Evolutionary conservation across 768 basidiomycete species (phyloP).

Genomic region (Heimioporus sp.): DNA sequence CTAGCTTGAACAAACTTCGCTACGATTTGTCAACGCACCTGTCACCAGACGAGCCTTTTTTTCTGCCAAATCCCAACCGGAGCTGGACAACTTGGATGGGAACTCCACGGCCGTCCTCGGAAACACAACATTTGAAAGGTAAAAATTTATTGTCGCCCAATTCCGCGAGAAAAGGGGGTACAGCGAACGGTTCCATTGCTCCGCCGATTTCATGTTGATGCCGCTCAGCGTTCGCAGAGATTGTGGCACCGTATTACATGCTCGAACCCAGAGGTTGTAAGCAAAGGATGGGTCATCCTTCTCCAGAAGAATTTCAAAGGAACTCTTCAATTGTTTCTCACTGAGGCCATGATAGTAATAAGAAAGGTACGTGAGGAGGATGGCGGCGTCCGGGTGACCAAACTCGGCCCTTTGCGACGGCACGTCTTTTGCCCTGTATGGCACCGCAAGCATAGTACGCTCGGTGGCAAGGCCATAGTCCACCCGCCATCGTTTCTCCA

Average conservation of each 20-base stretch:
- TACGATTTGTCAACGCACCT: too few species aligned
- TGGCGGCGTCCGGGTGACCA: conserved; percentile 49
- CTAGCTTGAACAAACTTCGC: too few species aligned
- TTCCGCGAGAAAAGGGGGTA: conserved; percentile 37
- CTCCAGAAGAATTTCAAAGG: conserved; percentile 38
- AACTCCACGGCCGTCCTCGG: conserved; percentile 51
- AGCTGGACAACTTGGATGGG: conserved; percentile 27
- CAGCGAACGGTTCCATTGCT: conserved; percentile 29
- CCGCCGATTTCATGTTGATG: conserved; percentile 41
- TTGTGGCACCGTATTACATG: conserved; percentile 23
- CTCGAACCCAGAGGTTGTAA: conserved; percentile 41
- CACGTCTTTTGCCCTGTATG: conserved; percentile 51
- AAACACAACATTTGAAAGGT: conserved; percentile 44
- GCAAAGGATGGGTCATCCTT: conserved; percentile 40
- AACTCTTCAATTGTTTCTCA: conserved; percentile 34
- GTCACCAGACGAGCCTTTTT: too few species aligned
- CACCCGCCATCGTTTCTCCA: conserved; percentile 46
- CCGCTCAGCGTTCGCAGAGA: conserved; percentile 33
- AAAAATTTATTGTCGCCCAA: conserved; percentile 44
- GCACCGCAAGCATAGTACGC: conserved; percentile 48
- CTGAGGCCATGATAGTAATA: conserved; percentile 50
- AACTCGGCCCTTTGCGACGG: conserved; percentile 48
- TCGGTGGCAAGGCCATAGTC: conserved; percentile 46
- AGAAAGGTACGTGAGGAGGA: conserved; percentile 44
- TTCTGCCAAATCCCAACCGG: too few species aligned